Evolutionary conservation across 345 rosid genomes (phyloP), one percentile per base, ranked within the genome.

Genomic region (Syzygium aromaticum): DNA sequence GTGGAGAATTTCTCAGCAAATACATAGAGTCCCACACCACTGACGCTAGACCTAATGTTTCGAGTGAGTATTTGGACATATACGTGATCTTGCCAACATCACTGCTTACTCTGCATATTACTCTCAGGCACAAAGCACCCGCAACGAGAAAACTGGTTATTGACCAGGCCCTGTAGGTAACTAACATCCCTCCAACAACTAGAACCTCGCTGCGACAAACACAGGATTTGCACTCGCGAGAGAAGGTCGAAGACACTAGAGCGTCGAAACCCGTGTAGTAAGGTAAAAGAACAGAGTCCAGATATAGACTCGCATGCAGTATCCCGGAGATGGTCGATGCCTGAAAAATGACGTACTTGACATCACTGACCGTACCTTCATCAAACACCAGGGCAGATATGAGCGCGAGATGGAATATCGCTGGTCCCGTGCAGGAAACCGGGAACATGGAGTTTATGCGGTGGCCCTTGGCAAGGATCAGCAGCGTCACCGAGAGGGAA

Each of bases 191-290:
- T 40, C 98, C 98, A 6, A 94, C 99, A 3, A 92, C 91, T 89
- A 96, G 83, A 22, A 88, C 89, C 89, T 96, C 94, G 84, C 88
- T 90, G 63, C 98, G 91, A 82, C 98, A 96, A 38, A 96, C 91
- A 11, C 99, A 96, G 52, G 99, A 92, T 33, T 77, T 89, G 84
- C 99, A 96, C 61, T 92, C 97, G 8, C 95, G 94, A 3, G 99
- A 96, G 88, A 94, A 93, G 1, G 89, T 89, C 3, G 99, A 96
- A 3, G 94, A 89, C 10, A 88, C 90, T 6, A 95, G 88, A 54
- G 99, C 99, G 77, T 95, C 99, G n/a, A 91, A 91, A 40, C 99
- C 99, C 30, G 99, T 95, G 57, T 96, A 93, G 92, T 95, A 96
- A 38, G 99, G 99, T 86, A 96, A 88, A 85, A 96, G 88, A 85